A percentile compares a stretch with the other conserved stretches of the same genome.
Conservation (phyloP, 2,329 filamentous ascomycete genomes). For the Alternaria metachromatica region DNA sequence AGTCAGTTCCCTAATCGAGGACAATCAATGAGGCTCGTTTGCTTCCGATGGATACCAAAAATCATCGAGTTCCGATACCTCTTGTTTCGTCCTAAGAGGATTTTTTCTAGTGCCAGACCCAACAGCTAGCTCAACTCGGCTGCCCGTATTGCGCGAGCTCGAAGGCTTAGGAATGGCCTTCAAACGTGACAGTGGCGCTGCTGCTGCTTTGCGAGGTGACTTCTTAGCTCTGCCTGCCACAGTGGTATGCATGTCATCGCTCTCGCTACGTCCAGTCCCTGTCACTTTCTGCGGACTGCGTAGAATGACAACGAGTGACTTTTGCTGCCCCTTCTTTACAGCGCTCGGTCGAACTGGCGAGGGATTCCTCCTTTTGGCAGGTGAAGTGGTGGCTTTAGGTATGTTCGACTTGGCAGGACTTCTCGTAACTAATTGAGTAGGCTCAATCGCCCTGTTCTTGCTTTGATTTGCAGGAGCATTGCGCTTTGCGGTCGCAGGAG, state of each 20-base stretch:
- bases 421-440: not conserved
- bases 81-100: not conserved
- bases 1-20: not conserved
- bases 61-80: conserved; percentile 1
- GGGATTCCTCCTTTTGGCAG: not conserved
- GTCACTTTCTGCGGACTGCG: not conserved
- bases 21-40: not conserved
- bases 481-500: not conserved
- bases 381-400: not conserved
- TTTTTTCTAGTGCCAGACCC: not conserved
- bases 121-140: not conserved
- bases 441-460: not conserved
- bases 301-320: conserved; percentile 4
- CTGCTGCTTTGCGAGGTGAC: conserved; percentile 5
- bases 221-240: conserved; percentile 7
- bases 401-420: not conserved
- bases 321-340: not conserved
- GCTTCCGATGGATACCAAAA: not conserved
- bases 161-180: not conserved
- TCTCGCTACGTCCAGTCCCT: not conserved
- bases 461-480: not conserved
- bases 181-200: not conserved
- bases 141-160: not conserved
- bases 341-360: not conserved
- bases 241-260: not conserved